Evolutionary conservation across 2,329 filamentous ascomycete species (phyloP).

Genomic region (Colletotrichum sansevieriae): DNA sequence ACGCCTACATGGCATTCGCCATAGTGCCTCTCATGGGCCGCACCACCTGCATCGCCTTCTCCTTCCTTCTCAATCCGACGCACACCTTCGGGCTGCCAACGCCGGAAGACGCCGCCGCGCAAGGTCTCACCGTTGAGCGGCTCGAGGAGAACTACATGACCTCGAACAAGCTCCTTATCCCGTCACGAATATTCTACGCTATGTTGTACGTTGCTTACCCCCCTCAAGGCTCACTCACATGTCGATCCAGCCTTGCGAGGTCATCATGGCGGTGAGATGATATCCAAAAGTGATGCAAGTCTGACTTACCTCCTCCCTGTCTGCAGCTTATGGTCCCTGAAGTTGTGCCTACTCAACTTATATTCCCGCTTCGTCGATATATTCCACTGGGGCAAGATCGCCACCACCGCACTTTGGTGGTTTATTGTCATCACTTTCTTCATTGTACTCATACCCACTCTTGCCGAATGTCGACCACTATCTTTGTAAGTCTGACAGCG

Average conservation of each 20-base stretch:
- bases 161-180: conserved; percentile 48
- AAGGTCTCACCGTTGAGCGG: conserved; percentile 35
- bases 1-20: conserved; percentile 50
- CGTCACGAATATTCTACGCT: conserved; percentile 48
- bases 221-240: not conserved
- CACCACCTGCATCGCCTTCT: conserved; percentile 44
- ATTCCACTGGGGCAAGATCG: conserved; percentile 44
- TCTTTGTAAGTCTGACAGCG: conserved; percentile 36
- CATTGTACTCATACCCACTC: conserved; percentile 46
- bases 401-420: conserved; percentile 44
- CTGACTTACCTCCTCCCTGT: conserved; percentile 9
- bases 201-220: conserved; percentile 45
- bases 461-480: conserved; percentile 48
- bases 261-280: conserved; percentile 5
- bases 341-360: conserved; percentile 48
- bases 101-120: conserved; percentile 42
- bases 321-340: conserved; percentile 48
- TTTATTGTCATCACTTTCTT: conserved; percentile 48
- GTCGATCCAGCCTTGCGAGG: conserved; percentile 8
- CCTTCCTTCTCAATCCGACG: conserved; percentile 47
- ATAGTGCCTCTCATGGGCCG: conserved; percentile 48
- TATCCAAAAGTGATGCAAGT: not conserved
- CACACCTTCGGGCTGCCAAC: conserved; percentile 42
- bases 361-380: conserved; percentile 49
- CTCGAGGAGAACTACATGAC: conserved; percentile 44